Conservation (phyloP, 2,329 filamentous ascomycete species). For the Colletotrichum lini region DNA sequence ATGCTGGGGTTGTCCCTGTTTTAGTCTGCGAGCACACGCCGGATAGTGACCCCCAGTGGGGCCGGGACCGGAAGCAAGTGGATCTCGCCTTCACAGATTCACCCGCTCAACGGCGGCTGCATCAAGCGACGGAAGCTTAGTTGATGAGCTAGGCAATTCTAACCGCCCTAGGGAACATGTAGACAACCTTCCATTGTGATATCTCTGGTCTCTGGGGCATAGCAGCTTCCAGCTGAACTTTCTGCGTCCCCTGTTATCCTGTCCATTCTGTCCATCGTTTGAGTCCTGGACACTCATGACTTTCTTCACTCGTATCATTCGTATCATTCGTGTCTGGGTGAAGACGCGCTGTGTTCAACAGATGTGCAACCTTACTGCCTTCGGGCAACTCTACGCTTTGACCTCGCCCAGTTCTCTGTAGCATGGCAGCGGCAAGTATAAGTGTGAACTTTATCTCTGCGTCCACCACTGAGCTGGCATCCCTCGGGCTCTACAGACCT, state of each 20-base stretch:
- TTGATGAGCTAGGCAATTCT: background rate
- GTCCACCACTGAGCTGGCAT: background rate
- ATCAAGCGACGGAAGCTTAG: background rate
- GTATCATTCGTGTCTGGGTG: no score
- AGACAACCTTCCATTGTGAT: no score
- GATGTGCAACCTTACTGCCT: background rate
- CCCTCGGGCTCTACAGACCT: background rate
- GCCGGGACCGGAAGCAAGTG: background rate
- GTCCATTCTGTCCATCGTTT: background rate
- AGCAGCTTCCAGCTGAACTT: background rate
- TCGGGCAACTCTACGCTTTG: slow-evolving; percentile 6
- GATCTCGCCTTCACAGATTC: slow-evolving; percentile 4
- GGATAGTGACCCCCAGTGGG: background rate
- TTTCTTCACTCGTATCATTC: background rate
- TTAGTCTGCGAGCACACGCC: background rate
- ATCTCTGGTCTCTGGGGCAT: background rate
- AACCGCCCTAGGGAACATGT: no score
- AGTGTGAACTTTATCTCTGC: background rate
- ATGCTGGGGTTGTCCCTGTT: background rate
- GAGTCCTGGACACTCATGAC: background rate
- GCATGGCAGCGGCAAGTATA: slow-evolving; percentile 9
- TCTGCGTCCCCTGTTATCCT: background rate
- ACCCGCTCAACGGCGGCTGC: background rate
- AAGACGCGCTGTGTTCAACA: background rate
- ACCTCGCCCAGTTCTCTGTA: background rate